A percentile compares a stretch with the other conserved stretches of the same genome.
Evolutionary conservation across 2,329 filamentous ascomycete genomes (phyloP).

Genomic region (Hymenoscyphus salicellus): DNA sequence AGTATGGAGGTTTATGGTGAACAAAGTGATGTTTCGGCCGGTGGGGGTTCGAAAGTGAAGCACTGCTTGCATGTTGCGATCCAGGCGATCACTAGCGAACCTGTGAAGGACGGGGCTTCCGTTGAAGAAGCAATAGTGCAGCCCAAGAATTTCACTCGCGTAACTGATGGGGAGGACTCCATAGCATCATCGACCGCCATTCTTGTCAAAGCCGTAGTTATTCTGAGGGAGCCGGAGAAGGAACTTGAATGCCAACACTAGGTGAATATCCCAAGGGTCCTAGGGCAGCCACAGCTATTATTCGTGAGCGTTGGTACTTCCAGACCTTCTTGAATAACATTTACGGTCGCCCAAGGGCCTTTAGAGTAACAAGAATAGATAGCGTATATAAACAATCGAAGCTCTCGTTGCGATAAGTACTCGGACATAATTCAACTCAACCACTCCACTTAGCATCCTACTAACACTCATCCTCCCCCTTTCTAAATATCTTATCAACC

Average conservation of each 20-base stretch:
- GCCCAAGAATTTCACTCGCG: neutral
- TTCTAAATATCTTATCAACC: conserved; percentile 22
- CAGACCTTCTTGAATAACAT: too few relatives aligned
- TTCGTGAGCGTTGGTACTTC: too few relatives aligned
- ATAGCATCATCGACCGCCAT: neutral
- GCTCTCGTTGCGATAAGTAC: too few relatives aligned
- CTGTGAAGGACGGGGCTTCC: neutral
- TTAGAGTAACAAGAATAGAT: too few relatives aligned
- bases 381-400: too few relatives aligned
- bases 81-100: neutral
- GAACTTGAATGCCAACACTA: too few relatives aligned
- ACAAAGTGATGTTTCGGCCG: neutral
- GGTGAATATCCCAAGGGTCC: too few relatives aligned
- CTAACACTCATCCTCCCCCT: neutral
- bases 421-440: too few relatives aligned
- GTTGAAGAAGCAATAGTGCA: neutral
- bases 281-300: too few relatives aligned
- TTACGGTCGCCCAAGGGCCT: too few relatives aligned
- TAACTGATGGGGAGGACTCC: neutral
- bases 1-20: neutral
- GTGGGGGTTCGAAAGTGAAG: neutral
- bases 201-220: neutral
- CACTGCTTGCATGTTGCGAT: neutral
- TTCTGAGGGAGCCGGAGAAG: neutral
- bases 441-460: too few relatives aligned